Percentiles rank a stretch among this genome's conserved stretches.
Conservation (phyloP, 768 basidiomycete species). For the Phylloporus arenicola region DNA sequence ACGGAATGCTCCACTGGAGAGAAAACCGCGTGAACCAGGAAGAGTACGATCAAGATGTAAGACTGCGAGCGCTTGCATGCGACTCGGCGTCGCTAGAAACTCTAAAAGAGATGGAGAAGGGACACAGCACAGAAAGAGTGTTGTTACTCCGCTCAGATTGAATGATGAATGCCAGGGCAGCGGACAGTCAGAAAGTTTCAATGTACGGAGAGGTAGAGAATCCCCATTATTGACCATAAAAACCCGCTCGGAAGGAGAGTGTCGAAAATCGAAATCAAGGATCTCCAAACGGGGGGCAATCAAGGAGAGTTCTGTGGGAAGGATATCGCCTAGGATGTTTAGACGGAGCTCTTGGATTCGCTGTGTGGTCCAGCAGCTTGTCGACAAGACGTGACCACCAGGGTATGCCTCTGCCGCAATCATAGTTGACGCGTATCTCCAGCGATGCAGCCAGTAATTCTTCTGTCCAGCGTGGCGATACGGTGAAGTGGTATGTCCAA, state of each 20-base stretch:
- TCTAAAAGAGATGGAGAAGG: no score
- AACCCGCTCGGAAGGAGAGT: background rate
- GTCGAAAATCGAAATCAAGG: background rate
- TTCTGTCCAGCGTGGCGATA: no score
- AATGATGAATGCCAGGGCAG: no score
- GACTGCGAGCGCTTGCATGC: no score
- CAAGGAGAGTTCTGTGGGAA: background rate
- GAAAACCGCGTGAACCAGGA: no score
- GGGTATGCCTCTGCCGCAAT: background rate
- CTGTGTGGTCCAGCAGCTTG: background rate
- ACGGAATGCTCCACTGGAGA: no score
- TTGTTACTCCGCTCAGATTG: no score
- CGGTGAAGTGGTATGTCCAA: no score
- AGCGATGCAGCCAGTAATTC: no score
- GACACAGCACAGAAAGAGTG: background rate
- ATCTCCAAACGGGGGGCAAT: background rate
- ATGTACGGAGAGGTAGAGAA: background rate
- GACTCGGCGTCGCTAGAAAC: no score
- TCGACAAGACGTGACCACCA: background rate
- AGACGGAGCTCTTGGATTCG: background rate
- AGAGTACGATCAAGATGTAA: no score
- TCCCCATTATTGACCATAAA: background rate
- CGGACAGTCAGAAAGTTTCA: background rate
- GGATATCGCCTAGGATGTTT: background rate
- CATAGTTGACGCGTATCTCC: constrained; percentile 6